Evolutionary conservation across 108 stramenopile genomes (phyloP).

Genomic region (Skeletonema menzelii): DNA sequence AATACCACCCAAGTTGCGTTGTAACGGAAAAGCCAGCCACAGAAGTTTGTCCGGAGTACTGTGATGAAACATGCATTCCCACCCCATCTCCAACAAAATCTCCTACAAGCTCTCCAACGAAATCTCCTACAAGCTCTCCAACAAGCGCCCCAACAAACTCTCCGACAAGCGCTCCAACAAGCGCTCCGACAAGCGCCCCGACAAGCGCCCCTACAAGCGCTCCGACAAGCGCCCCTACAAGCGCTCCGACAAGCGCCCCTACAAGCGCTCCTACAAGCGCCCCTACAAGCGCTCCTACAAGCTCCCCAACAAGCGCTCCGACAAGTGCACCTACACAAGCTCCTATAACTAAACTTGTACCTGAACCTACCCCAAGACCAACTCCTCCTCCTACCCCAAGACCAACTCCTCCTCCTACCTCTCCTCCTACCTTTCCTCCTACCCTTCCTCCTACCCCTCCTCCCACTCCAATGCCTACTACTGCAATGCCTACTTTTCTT

Average conservation of each 20-base stretch:
- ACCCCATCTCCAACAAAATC: background rate
- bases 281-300: background rate
- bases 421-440: background rate
- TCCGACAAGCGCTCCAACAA: background rate
- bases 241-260: too few species aligned
- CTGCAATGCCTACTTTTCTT: too few species aligned
- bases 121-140: background rate
- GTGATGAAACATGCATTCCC: constrained; percentile 1
- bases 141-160: background rate
- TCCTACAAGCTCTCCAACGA: background rate
- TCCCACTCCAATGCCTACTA: constrained; percentile 8
- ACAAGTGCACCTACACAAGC: background rate
- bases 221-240: background rate
- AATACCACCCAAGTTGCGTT: too few species aligned
- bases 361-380: background rate
- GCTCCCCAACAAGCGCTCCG: background rate
- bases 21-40: too few species aligned
- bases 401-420: background rate
- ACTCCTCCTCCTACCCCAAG: background rate
- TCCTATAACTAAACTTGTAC: too few species aligned
- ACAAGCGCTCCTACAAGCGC: background rate
- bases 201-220: background rate
- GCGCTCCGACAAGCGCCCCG: background rate
- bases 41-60: too few species aligned
- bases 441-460: background rate